Percentiles rank a stretch among this genome's conserved stretches.
phyloP scores from a whole-genome alignment of 179 eudicot species.

The Gypsophila paniculata region DNA sequence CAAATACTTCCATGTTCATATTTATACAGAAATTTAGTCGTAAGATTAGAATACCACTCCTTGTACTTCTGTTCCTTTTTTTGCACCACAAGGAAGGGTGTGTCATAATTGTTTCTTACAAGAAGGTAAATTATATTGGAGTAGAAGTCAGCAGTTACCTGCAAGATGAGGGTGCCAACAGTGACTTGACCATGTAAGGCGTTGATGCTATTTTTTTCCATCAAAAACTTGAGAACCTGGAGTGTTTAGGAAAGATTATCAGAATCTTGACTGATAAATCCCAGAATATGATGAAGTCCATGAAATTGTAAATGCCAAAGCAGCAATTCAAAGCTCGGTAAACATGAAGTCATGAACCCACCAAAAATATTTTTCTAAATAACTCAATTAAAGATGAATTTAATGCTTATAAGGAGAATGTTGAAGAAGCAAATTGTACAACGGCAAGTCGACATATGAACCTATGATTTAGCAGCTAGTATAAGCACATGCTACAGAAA shows the following conservation, averaged over 20 bases:
- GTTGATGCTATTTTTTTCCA: constrained; percentile 67
- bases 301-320: constrained; percentile 7
- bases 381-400: background rate
- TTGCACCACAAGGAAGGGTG: no score
- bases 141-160: constrained; percentile 39
- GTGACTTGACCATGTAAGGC: constrained; percentile 97
- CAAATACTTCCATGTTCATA: no score
- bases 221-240: constrained; percentile 83
- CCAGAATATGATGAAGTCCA: background rate
- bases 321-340: background rate
- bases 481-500: background rate
- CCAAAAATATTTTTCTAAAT: background rate
- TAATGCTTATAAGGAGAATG: background rate
- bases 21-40: no score
- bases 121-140: background rate
- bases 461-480: background rate
- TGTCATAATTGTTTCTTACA: no score
- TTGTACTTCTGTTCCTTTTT: no score
- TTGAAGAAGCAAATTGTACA: background rate
- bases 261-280: constrained; percentile 1
- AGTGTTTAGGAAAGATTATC: background rate
- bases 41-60: no score
- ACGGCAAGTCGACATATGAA: background rate
- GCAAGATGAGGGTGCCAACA: constrained; percentile 91
- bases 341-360: constrained; percentile 2